Evolutionary conservation across 2,329 filamentous ascomycete species (phyloP), one percentile per base, ranked within the genome.

Genomic region (Pyrenochaeta sp.): DNA sequence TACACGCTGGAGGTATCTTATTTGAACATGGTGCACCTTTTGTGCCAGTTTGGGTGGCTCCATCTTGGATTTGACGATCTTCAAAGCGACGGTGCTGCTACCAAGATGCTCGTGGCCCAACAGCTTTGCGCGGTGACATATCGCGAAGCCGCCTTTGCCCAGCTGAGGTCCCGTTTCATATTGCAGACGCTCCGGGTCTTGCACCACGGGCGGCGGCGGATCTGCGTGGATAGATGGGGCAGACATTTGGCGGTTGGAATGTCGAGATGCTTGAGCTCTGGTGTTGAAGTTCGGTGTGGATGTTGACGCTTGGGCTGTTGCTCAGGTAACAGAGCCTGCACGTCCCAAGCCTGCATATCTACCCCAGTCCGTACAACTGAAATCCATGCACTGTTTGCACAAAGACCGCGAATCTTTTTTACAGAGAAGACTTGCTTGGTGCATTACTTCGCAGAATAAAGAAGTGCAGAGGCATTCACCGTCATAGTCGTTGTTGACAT

Each of bases 31-130:
- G 86, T 45, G 45, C 56, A 91, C 90, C 87, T 93, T 93, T 76
- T 93, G 90, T 72, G 91, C 89, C 83, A 93, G 89, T 76, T 92
- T 93, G 54, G 85, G 79, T 7, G 89, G 89, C 68, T 82, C 81
- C 90, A 93, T 93, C 71, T 89, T 86, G 67, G 89, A 90, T 78
- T 88, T 90, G 69, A 94, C 90, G 70, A 94, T 91, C 80, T 94
- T 94, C 66, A 94, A 81, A 39, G 90, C 90, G 71, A 87, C 89
- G 61, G 84, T 83, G 68, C 88, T 87, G 67, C 84, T 88, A 5
- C 85, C 85, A 10, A 87, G 77, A 56, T 76, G 77, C 49, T 76
- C 76, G 45, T 77, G 76, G 39, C 81, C 85, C 46, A 86, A 80
- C 49, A 90, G 78, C 63, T 88, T 85, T 42, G 88, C 90, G 64